A percentile compares a stretch with the other conserved stretches of the same genome.
Evolutionary conservation across 2,329 filamentous ascomycete species (phyloP).

Genomic region (Tolypocladium ophioglossoides): DNA sequence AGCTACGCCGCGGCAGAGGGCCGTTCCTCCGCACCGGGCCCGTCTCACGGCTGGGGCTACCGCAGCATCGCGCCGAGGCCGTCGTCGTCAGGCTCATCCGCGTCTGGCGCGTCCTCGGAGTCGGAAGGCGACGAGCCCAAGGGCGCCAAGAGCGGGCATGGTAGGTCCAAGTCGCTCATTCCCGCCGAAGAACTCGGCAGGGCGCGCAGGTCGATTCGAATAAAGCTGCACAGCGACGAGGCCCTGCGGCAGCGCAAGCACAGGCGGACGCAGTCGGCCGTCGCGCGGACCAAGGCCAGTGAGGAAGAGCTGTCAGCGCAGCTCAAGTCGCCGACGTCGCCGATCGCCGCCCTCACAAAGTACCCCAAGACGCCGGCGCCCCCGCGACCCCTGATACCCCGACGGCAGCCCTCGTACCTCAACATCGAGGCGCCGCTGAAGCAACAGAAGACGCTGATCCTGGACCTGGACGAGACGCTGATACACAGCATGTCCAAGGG

Average conservation of each 20-base stretch:
- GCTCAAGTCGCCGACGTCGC: slow-evolving; percentile 88
- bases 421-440: slow-evolving; percentile 44
- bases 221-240: slow-evolving; percentile 80
- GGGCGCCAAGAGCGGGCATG: slow-evolving; percentile 33
- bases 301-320: slow-evolving; percentile 57
- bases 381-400: slow-evolving; percentile 80
- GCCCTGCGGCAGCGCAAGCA: slow-evolving; percentile 62
- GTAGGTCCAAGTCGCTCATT: slow-evolving; percentile 51
- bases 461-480: slow-evolving; percentile 93
- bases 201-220: slow-evolving; percentile 71
- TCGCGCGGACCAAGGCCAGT: slow-evolving; percentile 30
- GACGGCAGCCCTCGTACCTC: slow-evolving; percentile 80
- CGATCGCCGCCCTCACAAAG: slow-evolving; percentile 65
- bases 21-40: not conserved
- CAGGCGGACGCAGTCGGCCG: slow-evolving; percentile 45
- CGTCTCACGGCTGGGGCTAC: slow-evolving; percentile 13
- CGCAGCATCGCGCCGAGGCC: slow-evolving; percentile 16
- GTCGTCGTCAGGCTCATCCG: slow-evolving; percentile 31
- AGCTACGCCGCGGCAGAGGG: not conserved
- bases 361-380: slow-evolving; percentile 87
- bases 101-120: slow-evolving; percentile 61
- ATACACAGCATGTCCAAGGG: slow-evolving; percentile 98
- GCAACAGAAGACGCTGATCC: slow-evolving; percentile 83
- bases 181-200: slow-evolving; percentile 53
- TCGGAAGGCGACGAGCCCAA: slow-evolving; percentile 49